Conservation (phyloP, 306 rosid genomes). For the Prunus padus region DNA sequence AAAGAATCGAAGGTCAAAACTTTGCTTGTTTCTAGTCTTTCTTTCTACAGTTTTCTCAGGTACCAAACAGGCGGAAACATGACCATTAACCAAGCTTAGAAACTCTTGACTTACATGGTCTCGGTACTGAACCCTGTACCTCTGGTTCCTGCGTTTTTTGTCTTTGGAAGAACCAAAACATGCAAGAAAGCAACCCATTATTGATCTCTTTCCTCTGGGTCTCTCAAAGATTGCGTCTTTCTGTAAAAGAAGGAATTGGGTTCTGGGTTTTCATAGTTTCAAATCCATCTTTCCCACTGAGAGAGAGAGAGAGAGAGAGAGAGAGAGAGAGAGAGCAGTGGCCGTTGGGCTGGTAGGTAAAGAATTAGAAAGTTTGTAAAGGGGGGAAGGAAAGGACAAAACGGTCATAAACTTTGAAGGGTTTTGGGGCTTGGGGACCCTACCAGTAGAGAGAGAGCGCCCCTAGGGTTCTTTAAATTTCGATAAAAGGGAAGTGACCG, state of each 20-base stretch:
- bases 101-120: constrained; percentile 31
- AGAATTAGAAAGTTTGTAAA: neutral
- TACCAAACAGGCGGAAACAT: constrained; percentile 8
- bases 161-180: constrained; percentile 80
- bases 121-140: constrained; percentile 43
- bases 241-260: neutral
- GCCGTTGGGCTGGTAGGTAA: constrained; percentile 20
- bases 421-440: constrained; percentile 14
- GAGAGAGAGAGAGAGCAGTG: constrained; percentile 13
- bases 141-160: constrained; percentile 40
- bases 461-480: neutral
- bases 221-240: constrained; percentile 25
- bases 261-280: constrained; percentile 31
- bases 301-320: neutral
- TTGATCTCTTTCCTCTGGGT: constrained; percentile 21
- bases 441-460: neutral
- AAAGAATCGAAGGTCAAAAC: constrained; percentile 2
- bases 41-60: neutral
- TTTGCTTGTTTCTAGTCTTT: neutral
- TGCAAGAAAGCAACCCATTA: constrained; percentile 77
- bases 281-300: neutral
- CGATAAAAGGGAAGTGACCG: constrained; percentile 49
- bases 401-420: constrained; percentile 40
- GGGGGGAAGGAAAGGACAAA: constrained; percentile 39
- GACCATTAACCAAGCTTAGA: neutral